Base-by-base conservation (phyloP, 371 early-diverging fungal species). In the Mortierella sp. region DNA sequence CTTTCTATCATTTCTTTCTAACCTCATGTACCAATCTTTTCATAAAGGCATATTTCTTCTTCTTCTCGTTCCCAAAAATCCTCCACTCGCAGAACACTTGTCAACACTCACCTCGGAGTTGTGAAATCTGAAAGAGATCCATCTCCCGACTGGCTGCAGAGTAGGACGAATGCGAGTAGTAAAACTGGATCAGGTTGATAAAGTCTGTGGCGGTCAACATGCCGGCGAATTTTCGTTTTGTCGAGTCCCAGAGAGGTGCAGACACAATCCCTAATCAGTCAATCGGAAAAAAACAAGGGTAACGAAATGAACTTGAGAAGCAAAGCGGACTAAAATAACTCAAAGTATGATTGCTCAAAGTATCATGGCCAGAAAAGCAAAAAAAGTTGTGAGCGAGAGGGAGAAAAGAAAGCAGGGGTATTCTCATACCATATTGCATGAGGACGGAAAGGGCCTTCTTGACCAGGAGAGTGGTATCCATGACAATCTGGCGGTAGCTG, bases 151-250 rank as follows among this genome's bases (percentile, higher is more conserved):
- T 90, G 3, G 96, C 97, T 40, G 93, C 95, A 37, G 93, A 91
- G 64, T 94, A 94, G 8, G 96, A 95, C 19, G 94, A 90, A 79
- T 95, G 92, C 73, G 91, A 90, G 89, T 96, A 96, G 87, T 96
- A 98, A 83, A 96, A 95, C 83, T 96, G 94, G 46, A 98, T 96
- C 81, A 98, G 89, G 79, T 96, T 95, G 73, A 98, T 95, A 82
- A 98, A 95, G 82, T 98, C 97, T 11, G 97, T 95, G 8, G 97
- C 96, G 24, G 98, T 96, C 82, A 98, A 90, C 96, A 98, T 96
- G 70, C 99, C 99, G 3, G 93, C 94, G 86, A 96, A 98, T 81
- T 89, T 89, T 73, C 96, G 95, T 5, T 89, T 89, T 16, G 89
- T 87, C 10, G 97, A 95, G 78, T 96, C 95, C 96, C 96, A 98